phyloP scores from a whole-genome alignment of 2,329 filamentous ascomycete genomes.

The Metarhizium album region DNA sequence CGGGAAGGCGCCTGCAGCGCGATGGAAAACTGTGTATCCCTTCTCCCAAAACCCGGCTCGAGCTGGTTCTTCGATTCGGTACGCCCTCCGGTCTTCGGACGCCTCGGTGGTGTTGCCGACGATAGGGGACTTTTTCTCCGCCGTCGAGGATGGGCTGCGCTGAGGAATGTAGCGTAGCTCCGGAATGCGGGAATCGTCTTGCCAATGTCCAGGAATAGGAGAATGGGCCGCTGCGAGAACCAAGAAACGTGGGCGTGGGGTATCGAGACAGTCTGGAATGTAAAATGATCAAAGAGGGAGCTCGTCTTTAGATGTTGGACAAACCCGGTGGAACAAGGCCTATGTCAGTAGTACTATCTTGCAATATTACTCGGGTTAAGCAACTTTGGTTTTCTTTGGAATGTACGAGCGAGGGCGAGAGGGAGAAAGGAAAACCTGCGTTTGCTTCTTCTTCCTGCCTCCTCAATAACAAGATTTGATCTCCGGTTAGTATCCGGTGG shows the following conservation, averaged over 20 bases:
- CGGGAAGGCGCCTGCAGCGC: conserved; percentile 4
- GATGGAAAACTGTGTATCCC: background rate
- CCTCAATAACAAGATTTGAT: conserved; percentile 1
- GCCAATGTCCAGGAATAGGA: background rate
- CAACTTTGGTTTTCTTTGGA: conserved; percentile 1
- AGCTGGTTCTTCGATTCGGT: background rate
- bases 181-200: conserved; percentile 1
- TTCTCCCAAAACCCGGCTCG: background rate
- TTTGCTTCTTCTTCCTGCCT: background rate
- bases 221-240: background rate
- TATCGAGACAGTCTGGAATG: conserved; percentile 4
- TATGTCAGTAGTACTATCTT: conserved; percentile 1
- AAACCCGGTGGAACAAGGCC: conserved; percentile 1
- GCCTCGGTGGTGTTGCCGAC: background rate
- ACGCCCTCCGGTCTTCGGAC: conserved; percentile 2
- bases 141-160: background rate
- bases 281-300: background rate
- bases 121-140: background rate
- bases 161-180: background rate
- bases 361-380: background rate
- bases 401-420: conserved; percentile 1
- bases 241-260: background rate
- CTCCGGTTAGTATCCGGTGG: background rate
- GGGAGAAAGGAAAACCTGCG: background rate
- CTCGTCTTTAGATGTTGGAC: background rate